Evolutionary conservation across 2,329 filamentous ascomycete species (phyloP).

Genomic region (Stemphylium beticola): DNA sequence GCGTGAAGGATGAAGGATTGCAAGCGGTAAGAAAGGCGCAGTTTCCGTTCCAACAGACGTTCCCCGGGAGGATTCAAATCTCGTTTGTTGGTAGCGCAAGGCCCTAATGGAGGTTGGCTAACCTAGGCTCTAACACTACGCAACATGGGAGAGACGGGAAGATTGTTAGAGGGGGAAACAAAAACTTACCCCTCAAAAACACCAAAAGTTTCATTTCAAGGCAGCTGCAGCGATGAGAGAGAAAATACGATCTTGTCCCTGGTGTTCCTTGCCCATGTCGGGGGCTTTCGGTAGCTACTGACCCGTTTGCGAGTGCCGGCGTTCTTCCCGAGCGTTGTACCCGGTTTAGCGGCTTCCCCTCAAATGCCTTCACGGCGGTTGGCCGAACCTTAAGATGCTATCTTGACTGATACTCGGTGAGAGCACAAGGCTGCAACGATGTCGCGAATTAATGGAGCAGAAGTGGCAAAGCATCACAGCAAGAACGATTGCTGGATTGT

Average conservation of each 20-base stretch:
- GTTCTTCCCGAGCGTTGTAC: conserved; percentile 22
- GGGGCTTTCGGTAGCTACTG: conserved; percentile 1
- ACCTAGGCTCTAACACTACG: not conserved
- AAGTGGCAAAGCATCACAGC: conserved; percentile 42
- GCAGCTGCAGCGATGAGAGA: too few species aligned
- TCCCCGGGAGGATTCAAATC: not conserved
- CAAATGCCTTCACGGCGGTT: conserved; percentile 30
- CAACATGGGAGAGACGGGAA: too few species aligned
- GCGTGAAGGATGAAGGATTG: not conserved
- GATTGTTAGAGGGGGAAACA: too few species aligned
- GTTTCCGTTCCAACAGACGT: not conserved
- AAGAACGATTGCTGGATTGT: conserved; percentile 66
- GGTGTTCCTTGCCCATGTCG: not conserved
- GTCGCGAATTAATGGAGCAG: conserved; percentile 39
- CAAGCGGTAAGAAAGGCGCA: not conserved
- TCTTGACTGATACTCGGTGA: not conserved
- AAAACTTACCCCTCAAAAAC: too few species aligned
- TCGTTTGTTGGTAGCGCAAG: not conserved
- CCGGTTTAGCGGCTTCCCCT: conserved; percentile 29
- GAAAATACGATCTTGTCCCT: too few species aligned
- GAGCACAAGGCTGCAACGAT: conserved; percentile 16
- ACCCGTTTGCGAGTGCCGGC: conserved; percentile 16
- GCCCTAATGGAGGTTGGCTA: not conserved
- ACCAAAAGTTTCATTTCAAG: too few species aligned
- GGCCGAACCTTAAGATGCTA: conserved; percentile 15